A percentile compares a stretch with the other conserved stretches of the same genome.
Conservation (phyloP, 1,139 yeast species). For the Lodderomyces theae region DNA sequence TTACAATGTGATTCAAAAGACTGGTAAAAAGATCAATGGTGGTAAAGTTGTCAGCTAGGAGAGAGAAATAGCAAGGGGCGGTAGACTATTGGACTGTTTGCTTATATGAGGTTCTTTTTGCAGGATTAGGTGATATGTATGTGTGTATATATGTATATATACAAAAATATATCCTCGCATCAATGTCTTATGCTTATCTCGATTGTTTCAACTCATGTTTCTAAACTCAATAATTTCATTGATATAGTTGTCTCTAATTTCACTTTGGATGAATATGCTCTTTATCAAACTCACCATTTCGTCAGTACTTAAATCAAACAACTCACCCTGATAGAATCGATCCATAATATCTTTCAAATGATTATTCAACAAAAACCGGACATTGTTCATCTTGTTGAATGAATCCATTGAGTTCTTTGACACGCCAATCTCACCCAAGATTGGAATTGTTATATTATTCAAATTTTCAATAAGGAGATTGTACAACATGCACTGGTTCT, state of each 20-base stretch:
- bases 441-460: slow-evolving; percentile 19
- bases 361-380: slow-evolving; percentile 45
- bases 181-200: no score
- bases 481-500: slow-evolving; percentile 32
- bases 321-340: slow-evolving; percentile 67
- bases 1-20: slow-evolving; percentile 74
- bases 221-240: slow-evolving; percentile 49
- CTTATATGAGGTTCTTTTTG: no score
- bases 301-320: slow-evolving; percentile 64
- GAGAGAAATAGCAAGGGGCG: no score
- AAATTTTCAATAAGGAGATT: slow-evolving; percentile 26
- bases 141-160: no score
- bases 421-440: slow-evolving; percentile 15
- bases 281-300: slow-evolving; percentile 63
- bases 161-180: no score
- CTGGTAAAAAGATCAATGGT: slow-evolving; percentile 79
- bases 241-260: slow-evolving; percentile 57
- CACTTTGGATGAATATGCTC: slow-evolving; percentile 68
- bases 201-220: slow-evolving; percentile 16
- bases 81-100: no score
- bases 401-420: slow-evolving; percentile 23
- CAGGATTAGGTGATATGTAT: no score
- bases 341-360: slow-evolving; percentile 71
- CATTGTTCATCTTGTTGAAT: slow-evolving; percentile 44
- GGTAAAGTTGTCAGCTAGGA: slow-evolving; percentile 53